A percentile compares a stretch with the other conserved stretches of the same genome.
Evolutionary conservation across 2,329 filamentous ascomycete species (phyloP).

Genomic region (Dothidotthia symphoricarpi): DNA sequence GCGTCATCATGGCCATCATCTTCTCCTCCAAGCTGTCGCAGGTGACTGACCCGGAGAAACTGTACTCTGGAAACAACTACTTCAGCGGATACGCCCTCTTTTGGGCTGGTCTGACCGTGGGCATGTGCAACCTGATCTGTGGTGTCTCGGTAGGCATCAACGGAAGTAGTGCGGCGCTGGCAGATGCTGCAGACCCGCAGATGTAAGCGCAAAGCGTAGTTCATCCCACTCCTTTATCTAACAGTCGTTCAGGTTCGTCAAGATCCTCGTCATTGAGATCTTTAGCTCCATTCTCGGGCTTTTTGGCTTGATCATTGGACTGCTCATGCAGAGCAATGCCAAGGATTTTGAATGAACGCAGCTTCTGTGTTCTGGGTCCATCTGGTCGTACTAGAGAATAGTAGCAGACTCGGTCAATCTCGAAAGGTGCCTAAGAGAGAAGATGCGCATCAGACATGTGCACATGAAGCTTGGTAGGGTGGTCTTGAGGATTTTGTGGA

Average conservation of each 20-base stretch:
- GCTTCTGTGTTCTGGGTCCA: too few relatives aligned
- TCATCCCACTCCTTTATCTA: constrained; percentile 1
- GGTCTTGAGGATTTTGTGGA: constrained; percentile 6
- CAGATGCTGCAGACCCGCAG: constrained; percentile 87
- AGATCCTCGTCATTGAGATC: constrained; percentile 98
- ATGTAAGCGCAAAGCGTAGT: constrained; percentile 67
- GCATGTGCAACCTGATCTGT: constrained; percentile 92
- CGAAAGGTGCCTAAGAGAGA: constrained; percentile 2
- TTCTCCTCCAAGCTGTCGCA: constrained; percentile 84
- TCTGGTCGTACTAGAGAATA: too few relatives aligned
- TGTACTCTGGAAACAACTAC: constrained; percentile 76
- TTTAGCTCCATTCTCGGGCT: constrained; percentile 97
- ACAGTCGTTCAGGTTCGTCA: constrained; percentile 72
- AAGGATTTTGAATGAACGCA: constrained; percentile 60
- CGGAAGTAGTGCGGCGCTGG: constrained; percentile 90
- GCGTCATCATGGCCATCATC: constrained; percentile 99
- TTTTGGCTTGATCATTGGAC: constrained; percentile 92
- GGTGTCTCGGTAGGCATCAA: constrained; percentile 98
- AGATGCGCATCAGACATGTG: too few relatives aligned
- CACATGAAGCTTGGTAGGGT: constrained; percentile 6
- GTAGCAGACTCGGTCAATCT: not conserved
- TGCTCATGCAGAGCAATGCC: constrained; percentile 83
- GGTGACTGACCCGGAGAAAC: constrained; percentile 62
- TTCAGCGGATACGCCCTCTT: constrained; percentile 96
- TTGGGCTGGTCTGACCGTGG: constrained; percentile 93